Evolutionary conservation across 306 rosid genomes (phyloP), one percentile per base, ranked within the genome.

Genomic region (Amphicarpaea edgeworthii): DNA sequence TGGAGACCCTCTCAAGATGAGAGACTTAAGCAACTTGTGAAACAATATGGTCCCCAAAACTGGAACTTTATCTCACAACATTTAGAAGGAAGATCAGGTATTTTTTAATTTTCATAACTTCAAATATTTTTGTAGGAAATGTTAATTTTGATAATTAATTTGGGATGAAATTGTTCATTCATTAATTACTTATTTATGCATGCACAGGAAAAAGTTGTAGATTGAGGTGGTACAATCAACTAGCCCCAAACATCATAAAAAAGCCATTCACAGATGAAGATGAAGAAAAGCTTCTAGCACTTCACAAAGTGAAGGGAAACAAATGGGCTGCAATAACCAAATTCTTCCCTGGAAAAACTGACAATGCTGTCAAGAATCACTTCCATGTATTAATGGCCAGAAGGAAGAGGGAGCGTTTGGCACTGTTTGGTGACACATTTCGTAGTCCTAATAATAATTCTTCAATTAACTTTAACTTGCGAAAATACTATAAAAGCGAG

Each of bases 221-320:
- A 76, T 73, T 89, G 85, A 84, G 93, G 80, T 89, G 93, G 93
- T 89, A 89, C 85, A 89, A 89, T 79, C 93, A 89, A 53, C 84
- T 89, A 1, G 87, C 86, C 76, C 90, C 93, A 49, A 85, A 83
- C 42, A 89, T 89, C 20, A 83, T 81, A 49, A 89, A 83, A 69
- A 78, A 64, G 46, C 90, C 89, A 65, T 86, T 89, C 63, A 84
- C 72, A 11, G 85, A 72, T 7, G 87, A 78, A 15, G 93, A 89
- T 74, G 93, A 89, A 77, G 85, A 84, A 34, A 86, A 40, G 55
- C 84, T 89, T 8, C 70, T 89, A 17, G 64, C 88, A 0, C 82
- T 73, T 42, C 93, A 89, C 23, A 83, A 75, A 21, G 73, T 86
- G 28, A 82, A 89, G 46, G 93, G 93, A 51, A 86, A 89, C 87